Percentiles rank a stretch among this genome's conserved stretches.
These are phyloP conservation scores for Phytophthora ramorum DNA, from an alignment of 352 stramenopile genomes.

Conservation along the genomic window DNA sequence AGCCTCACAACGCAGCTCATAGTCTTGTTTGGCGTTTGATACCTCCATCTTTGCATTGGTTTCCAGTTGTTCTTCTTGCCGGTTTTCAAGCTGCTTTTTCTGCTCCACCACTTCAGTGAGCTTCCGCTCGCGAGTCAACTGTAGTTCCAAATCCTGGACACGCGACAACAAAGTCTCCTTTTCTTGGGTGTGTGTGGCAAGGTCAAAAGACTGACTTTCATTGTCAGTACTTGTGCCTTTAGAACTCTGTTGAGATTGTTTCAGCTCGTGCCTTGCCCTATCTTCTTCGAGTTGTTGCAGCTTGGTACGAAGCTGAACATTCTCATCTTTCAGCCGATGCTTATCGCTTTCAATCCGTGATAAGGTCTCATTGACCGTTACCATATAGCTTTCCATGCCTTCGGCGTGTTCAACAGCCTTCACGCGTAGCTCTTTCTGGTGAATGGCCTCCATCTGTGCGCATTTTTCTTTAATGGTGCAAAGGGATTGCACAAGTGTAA, in stretches of 20 bases:
- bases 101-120: constrained; percentile 29
- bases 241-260: constrained; percentile 14
- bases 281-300: constrained; percentile 32
- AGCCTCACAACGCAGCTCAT: constrained; percentile 3
- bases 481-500: constrained; percentile 51
- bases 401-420: constrained; percentile 33
- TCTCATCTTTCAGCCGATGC: constrained; percentile 28
- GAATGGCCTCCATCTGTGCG: constrained; percentile 28
- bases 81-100: constrained; percentile 21
- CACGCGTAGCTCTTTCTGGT: constrained; percentile 26
- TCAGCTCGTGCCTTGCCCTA: constrained; percentile 1
- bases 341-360: constrained; percentile 41
- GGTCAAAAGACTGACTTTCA: constrained; percentile 2
- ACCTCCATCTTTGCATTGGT: constrained; percentile 11
- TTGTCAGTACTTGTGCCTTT: constrained; percentile 28
- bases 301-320: constrained; percentile 19
- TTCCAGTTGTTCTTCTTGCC: constrained; percentile 23
- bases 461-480: constrained; percentile 46
- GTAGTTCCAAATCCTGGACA: constrained; percentile 36
- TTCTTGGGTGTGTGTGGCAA: constrained; percentile 8
- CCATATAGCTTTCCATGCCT: constrained; percentile 43
- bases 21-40: constrained; percentile 20
- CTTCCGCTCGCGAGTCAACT: constrained; percentile 34
- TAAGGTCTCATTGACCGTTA: constrained; percentile 38
- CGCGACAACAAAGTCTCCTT: constrained; percentile 12